Conservation (phyloP, 2,329 filamentous ascomycete species). For the Aspergillus sp. region DNA sequence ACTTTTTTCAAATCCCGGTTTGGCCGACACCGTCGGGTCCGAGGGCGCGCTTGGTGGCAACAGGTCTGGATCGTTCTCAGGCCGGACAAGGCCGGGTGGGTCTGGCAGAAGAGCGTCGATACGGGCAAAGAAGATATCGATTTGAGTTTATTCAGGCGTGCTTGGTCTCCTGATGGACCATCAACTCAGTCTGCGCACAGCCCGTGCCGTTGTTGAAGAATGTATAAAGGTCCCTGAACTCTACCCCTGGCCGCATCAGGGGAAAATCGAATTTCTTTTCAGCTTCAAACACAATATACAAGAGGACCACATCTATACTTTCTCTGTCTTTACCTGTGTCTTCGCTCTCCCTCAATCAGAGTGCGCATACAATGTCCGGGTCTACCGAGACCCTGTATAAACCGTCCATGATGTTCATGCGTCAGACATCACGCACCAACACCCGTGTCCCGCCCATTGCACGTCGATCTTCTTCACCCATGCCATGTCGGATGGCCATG, state of each 20-base stretch:
- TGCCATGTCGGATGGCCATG: conserved; percentile 11
- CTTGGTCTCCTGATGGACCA: not conserved
- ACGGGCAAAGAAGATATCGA: not conserved
- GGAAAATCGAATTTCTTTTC: not conserved
- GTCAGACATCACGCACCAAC: conserved; percentile 13
- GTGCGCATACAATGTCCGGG: conserved; percentile 5
- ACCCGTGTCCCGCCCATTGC: conserved; percentile 17
- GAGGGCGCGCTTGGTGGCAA: not conserved
- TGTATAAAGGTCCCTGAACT: conserved; percentile 1
- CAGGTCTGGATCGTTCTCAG: not conserved
- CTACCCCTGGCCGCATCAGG: not conserved
- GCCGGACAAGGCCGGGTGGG: not conserved
- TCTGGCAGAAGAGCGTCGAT: not conserved
- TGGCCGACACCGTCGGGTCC: not conserved
- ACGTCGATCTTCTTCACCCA: conserved; percentile 6
- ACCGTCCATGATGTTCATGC: conserved; percentile 4
- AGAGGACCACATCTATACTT: not conserved
- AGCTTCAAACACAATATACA: not conserved
- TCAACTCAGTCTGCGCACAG: not conserved
- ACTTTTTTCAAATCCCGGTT: not conserved
- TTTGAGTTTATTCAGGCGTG: not conserved
- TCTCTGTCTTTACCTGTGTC: not conserved
- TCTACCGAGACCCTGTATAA: conserved; percentile 4
- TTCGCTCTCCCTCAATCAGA: not conserved
- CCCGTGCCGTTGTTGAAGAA: not conserved